These are phyloP conservation scores for Carex pumila DNA, from an alignment of 176 grass and related monocot genomes.

Conservation along the genomic window DNA sequence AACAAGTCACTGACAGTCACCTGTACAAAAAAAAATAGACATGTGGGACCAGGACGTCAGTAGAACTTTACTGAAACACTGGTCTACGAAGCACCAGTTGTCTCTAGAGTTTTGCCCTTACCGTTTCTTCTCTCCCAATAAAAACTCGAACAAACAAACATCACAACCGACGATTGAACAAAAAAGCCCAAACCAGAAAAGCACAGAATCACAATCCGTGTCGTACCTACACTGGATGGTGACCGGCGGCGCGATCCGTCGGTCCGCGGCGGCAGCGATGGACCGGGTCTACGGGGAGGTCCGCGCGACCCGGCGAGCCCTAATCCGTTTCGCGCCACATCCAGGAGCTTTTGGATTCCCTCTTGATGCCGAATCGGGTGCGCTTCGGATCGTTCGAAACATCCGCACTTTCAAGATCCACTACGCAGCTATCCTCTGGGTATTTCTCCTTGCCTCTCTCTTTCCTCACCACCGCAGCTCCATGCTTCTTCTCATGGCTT, in stretches of 20 bases:
- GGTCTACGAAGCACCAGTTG: background rate
- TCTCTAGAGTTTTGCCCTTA: background rate
- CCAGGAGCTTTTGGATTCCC: slow-evolving; percentile 43
- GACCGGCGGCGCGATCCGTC: slow-evolving; percentile 44
- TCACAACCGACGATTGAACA: background rate
- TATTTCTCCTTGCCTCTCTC: slow-evolving; percentile 54
- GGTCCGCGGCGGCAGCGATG: slow-evolving; percentile 33
- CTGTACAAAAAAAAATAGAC: too few species aligned
- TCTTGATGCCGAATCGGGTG: slow-evolving; percentile 56
- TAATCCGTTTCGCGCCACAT: slow-evolving; percentile 57
- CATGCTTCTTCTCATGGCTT: slow-evolving; percentile 81
- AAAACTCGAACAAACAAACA: background rate
- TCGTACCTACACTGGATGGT: slow-evolving; percentile 20
- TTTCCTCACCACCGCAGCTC: slow-evolving; percentile 47
- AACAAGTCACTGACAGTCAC: background rate
- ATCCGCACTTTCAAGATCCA: slow-evolving; percentile 59
- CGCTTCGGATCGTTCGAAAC: slow-evolving; percentile 75
- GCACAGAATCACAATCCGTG: background rate
- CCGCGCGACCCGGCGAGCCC: slow-evolving; percentile 34
- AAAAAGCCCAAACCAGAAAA: background rate
- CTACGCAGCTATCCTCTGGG: slow-evolving; percentile 62
- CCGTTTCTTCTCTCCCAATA: background rate
- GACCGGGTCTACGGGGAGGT: slow-evolving; percentile 41
- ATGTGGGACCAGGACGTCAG: background rate
- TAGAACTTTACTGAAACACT: background rate